Conservation (phyloP, 768 basidiomycete genomes). For the Pulveroboletus frians region DNA sequence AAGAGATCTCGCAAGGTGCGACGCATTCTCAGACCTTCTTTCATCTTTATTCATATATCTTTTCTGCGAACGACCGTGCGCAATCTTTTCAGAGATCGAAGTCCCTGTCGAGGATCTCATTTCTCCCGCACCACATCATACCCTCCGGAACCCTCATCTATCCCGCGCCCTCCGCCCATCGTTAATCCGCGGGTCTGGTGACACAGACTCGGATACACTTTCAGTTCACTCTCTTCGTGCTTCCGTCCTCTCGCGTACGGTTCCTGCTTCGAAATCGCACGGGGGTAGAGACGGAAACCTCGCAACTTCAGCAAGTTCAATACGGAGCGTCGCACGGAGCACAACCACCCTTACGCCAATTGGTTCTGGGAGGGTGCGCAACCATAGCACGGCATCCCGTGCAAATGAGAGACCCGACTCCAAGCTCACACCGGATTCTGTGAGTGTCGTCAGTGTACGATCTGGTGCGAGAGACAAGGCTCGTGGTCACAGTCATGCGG, state of each 20-base stretch:
- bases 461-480: conserved; percentile 24
- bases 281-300: conserved; percentile 19
- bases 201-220: conserved; percentile 36
- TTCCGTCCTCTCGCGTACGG: conserved; percentile 34
- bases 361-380: conserved; percentile 16
- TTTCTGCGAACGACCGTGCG: neutral
- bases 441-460: conserved; percentile 24
- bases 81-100: conserved; percentile 60
- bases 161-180: conserved; percentile 27
- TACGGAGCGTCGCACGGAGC: conserved; percentile 44
- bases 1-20: conserved; percentile 60
- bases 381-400: conserved; percentile 25
- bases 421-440: conserved; percentile 55
- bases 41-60: too few relatives aligned
- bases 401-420: conserved; percentile 57
- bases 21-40: neutral
- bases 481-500: conserved; percentile 11
- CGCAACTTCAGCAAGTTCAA: conserved; percentile 34
- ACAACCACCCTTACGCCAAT: conserved; percentile 23
- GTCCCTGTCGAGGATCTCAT: conserved; percentile 72
- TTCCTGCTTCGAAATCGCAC: conserved; percentile 21
- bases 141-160: conserved; percentile 22
- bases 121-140: conserved; percentile 35
- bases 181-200: conserved; percentile 23
- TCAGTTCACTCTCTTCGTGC: conserved; percentile 47